Percentiles rank a stretch among this genome's conserved stretches.
Evolutionary conservation across 2,329 filamentous ascomycete species (phyloP).

Genomic region (Fonsecaea multimorphosa): DNA sequence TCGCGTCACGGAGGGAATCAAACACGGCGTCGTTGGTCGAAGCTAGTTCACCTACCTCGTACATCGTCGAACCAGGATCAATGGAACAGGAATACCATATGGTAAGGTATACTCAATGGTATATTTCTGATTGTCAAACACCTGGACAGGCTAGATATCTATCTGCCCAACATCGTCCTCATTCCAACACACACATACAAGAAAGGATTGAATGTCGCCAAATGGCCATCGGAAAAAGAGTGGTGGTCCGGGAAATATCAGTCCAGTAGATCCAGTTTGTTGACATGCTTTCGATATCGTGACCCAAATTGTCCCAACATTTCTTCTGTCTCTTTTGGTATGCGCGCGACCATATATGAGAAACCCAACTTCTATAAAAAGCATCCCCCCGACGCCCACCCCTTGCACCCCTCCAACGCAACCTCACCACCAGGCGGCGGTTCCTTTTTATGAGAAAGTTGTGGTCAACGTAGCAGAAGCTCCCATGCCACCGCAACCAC

Average conservation of each 20-base stretch:
- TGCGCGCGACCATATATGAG: neutral
- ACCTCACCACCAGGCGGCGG: neutral
- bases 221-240: slow-evolving; percentile 4
- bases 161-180: slow-evolving; percentile 3
- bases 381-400: neutral
- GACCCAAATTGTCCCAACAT: neutral
- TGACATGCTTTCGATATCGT: slow-evolving; percentile 7
- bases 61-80: neutral
- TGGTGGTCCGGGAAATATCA: slow-evolving; percentile 1
- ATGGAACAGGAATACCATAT: neutral
- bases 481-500: slow-evolving; percentile 40
- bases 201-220: slow-evolving; percentile 19
- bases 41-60: too few relatives aligned
- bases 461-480: slow-evolving; percentile 35
- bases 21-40: too few relatives aligned
- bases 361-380: slow-evolving; percentile 3
- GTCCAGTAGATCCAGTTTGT: slow-evolving; percentile 14
- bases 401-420: neutral
- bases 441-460: slow-evolving; percentile 29
- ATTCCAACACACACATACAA: neutral
- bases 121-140: neutral
- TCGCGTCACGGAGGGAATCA: neutral
- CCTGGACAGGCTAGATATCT: slow-evolving; percentile 1
- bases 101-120: neutral
- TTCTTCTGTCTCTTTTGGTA: neutral